Evolutionary conservation across 371 early-diverging fungal species (phyloP).

Genomic region (Mortierella sp.): DNA sequence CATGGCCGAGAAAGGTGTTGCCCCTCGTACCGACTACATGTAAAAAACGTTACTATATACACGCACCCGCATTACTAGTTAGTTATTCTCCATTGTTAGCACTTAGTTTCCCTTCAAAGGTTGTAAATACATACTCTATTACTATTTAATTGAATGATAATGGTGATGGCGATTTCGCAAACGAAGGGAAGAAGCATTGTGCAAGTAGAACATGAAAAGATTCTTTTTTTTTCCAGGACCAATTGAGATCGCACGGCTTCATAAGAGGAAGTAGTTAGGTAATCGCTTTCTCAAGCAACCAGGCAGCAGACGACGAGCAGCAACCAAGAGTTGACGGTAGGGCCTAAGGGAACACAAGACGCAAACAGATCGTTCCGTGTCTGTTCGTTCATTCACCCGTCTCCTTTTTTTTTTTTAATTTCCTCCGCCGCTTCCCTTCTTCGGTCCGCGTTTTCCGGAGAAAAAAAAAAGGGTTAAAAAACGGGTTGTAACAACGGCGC

Average conservation of each 20-base stretch:
- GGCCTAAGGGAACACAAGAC: neutral
- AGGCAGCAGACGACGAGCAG: neutral
- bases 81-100: neutral
- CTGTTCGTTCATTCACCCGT: neutral
- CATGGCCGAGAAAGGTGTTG: constrained; percentile 50
- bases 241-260: neutral
- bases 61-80: neutral
- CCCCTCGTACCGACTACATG: constrained; percentile 21
- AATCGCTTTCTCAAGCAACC: neutral
- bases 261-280: neutral
- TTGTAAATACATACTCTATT: constrained; percentile 1
- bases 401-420: neutral
- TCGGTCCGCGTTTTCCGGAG: constrained; percentile 2
- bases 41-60: neutral
- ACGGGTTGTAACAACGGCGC: neutral
- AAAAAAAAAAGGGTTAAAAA: neutral
- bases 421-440: neutral
- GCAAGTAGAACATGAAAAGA: neutral
- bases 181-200: neutral
- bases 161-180: neutral
- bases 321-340: neutral
- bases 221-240: neutral
- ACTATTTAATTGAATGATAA: neutral
- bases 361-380: neutral
- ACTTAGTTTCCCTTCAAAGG: neutral